Evolutionary conservation across 371 early-diverging fungal genomes (phyloP).

Genomic region (Apophysomyces trapeziformis): DNA sequence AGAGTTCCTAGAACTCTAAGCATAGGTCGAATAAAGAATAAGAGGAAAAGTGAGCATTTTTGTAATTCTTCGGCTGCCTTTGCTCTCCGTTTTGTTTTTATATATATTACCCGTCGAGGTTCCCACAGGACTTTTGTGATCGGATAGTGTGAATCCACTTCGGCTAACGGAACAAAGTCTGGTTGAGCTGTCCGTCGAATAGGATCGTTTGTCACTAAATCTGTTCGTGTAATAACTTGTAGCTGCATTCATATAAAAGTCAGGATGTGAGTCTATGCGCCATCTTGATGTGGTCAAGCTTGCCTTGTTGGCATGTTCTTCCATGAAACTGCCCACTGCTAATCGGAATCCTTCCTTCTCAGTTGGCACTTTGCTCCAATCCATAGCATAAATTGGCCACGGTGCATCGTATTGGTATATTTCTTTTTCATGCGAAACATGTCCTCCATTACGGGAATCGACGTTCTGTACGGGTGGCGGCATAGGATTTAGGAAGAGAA

Average conservation of each 20-base stretch:
- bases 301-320: constrained; percentile 84
- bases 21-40: not conserved
- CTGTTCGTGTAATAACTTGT: constrained; percentile 65
- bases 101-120: constrained; percentile 66
- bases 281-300: not conserved
- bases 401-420: constrained; percentile 85
- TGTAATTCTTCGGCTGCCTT: not conserved
- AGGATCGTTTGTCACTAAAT: constrained; percentile 39
- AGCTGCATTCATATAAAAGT: constrained; percentile 41
- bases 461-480: not conserved
- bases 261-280: not conserved
- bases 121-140: constrained; percentile 92
- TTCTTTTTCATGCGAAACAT: constrained; percentile 54
- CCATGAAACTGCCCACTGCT: constrained; percentile 84
- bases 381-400: constrained; percentile 87
- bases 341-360: constrained; percentile 73
- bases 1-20: constrained; percentile 37
- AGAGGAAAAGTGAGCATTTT: not conserved
- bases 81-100: not conserved
- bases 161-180: constrained; percentile 79
- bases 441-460: not conserved
- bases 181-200: constrained; percentile 24
- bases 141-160: constrained; percentile 85
- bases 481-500: not conserved
- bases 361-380: constrained; percentile 78